Evolutionary conservation across 78 protist species (phyloP).

Genomic region (Anaeramoeba ignava): DNA sequence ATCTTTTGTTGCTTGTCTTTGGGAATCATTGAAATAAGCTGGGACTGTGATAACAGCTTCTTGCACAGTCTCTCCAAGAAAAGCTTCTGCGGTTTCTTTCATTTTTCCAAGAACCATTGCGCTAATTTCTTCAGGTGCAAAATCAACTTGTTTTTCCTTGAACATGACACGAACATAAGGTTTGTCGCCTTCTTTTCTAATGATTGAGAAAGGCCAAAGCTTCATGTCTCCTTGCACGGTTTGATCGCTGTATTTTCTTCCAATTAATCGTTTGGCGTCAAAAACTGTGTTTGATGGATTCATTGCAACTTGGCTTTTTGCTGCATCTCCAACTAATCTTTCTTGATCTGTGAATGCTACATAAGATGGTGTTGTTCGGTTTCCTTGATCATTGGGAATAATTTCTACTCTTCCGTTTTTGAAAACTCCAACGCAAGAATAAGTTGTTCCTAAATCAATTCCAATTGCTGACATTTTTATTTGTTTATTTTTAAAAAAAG

Average conservation of each 20-base stretch:
- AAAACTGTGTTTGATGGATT: constrained; percentile 91
- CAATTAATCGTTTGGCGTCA: constrained; percentile 93
- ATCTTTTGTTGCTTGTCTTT: constrained; percentile 97
- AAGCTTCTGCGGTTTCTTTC: constrained; percentile 70
- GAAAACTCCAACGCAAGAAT: constrained; percentile 85
- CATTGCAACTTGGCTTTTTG: constrained; percentile 72
- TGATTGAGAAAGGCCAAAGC: constrained; percentile 45
- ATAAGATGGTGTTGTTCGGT: constrained; percentile 85
- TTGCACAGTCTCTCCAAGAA: too few relatives aligned
- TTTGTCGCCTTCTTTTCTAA: constrained; percentile 34
- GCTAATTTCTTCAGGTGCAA: constrained; percentile 93
- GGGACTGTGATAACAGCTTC: too few relatives aligned
- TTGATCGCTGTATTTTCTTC: constrained; percentile 73
- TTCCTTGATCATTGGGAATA: constrained; percentile 84
- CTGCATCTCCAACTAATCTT: constrained; percentile 88
- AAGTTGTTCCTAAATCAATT: too few relatives aligned
- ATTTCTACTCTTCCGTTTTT: constrained; percentile 67
- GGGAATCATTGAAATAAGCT: constrained; percentile 76
- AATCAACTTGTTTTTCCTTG: constrained; percentile 63
- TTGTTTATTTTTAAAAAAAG: too few relatives aligned
- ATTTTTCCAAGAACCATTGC: constrained; percentile 91
- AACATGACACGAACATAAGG: constrained; percentile 52
- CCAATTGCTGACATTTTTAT: too few relatives aligned
- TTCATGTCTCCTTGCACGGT: constrained; percentile 67
- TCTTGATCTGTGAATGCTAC: constrained; percentile 91